Base-by-base conservation (phyloP, 169 alveolate genomes). In the Plasmodium sp. region DNA sequence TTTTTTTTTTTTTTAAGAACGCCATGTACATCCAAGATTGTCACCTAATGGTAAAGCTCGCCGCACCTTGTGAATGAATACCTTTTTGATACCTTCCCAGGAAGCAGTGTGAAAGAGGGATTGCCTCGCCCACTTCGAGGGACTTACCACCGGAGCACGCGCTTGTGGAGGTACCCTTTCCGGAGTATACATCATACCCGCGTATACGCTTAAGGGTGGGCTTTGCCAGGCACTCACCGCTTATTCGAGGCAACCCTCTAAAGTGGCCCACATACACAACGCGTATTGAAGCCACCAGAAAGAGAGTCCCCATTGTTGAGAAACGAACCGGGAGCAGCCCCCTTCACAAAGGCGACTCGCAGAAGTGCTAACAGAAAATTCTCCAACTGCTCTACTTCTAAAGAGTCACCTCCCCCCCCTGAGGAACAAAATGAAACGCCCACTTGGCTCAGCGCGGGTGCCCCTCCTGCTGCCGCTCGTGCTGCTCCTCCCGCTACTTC, bases 351-450 rank as follows among this genome's bases (percentile, higher is more conserved):
- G 62, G 62, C 62, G 9, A 51, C 2, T 51, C 12, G 62, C 62
- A 51, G 16, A 51, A 51, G 62, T 22, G 62, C 62, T 1, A 51
- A 12, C 62, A 51, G 0, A 51, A 16, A 51, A 16, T 51, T 14
- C 6, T 22, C 62, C 14, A 51, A 51, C 7, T 51, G 22, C 0
- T 51, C 12, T 6, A 2, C 3, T 51, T 18, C 16, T 3, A 51
- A 51, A 51, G 10, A 51, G 27, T 12, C 6, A 16, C 22, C 22
- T 14, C 62, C 3, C n/a, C 39, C 77, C 39, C 39, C 39, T 18
- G 71, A 83, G 48, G 27, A 43, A 31, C 45, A 73, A 73, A 75
- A 73, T 75, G 58, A 82, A 58, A 39, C 22, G 41, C 72, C 93
- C 79, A 31, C n/a, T 39, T 84, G 93, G 72, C 39, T 2, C 62